phyloP scores from a whole-genome alignment of 1,284 basidiomycete genomes.

The Omphalotus olearius region DNA sequence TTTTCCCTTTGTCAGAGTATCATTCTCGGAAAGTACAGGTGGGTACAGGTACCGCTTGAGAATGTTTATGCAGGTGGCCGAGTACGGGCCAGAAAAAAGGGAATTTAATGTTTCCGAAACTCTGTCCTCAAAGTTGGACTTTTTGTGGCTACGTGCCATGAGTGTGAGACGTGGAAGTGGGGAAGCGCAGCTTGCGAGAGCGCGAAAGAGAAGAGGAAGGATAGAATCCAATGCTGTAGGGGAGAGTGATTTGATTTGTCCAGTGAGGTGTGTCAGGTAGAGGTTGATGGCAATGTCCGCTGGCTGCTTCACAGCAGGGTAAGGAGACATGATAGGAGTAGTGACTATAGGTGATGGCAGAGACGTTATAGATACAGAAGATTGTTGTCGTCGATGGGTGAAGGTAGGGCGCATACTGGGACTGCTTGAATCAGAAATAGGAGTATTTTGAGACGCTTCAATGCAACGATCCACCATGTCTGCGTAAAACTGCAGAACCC shows the following conservation, averaged over 20 bases:
- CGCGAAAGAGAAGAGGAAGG: constrained; percentile 68
- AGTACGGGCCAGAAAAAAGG: constrained; percentile 61
- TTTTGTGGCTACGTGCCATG: constrained; percentile 26
- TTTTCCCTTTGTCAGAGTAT: constrained; percentile 14
- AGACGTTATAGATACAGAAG: constrained; percentile 41
- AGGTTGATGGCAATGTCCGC: constrained; percentile 57
- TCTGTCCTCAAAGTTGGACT: constrained; percentile 43
- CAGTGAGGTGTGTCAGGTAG: constrained; percentile 59
- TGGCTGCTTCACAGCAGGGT: constrained; percentile 36
- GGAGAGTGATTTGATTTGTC: constrained; percentile 54
- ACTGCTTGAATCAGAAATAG: constrained; percentile 25
- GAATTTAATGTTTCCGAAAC: constrained; percentile 51
- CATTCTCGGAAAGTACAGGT: constrained; percentile 14
- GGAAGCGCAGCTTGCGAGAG: constrained; percentile 56
- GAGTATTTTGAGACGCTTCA: constrained; percentile 29
- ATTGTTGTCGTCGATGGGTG: constrained; percentile 53
- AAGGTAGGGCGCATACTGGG: constrained; percentile 16
- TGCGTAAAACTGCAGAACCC: constrained; percentile 55
- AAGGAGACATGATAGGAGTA: constrained; percentile 25
- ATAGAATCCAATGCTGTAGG: constrained; percentile 49
- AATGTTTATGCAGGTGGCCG: constrained; percentile 57
- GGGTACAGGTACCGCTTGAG: constrained; percentile 47
- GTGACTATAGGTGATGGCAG: constrained; percentile 21
- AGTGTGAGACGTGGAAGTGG: constrained; percentile 64
- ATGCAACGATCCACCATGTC: constrained; percentile 52